Evolutionary conservation across 345 rosid species (phyloP).

Genomic region (Chamaenerion angustifolium): DNA sequence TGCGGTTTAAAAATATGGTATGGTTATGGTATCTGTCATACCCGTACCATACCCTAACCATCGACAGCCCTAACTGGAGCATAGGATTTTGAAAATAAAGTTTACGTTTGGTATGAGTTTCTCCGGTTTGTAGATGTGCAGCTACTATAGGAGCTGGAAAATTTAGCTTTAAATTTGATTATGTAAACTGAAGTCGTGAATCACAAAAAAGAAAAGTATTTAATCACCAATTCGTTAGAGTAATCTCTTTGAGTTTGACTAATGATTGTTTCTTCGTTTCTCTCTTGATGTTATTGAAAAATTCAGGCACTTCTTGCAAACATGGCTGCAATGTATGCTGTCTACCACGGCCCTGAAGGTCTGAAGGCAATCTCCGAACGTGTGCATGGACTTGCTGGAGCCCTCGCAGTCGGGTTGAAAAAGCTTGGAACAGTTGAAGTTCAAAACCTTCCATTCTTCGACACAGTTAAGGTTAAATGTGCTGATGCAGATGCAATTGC

Average conservation of each 20-base stretch:
- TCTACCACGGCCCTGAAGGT: conserved; percentile 96
- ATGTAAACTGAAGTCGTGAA: not conserved
- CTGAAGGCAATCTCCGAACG: conserved; percentile 68
- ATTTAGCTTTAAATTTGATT: not conserved
- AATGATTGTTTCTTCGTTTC: not conserved
- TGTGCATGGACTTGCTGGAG: conserved; percentile 93
- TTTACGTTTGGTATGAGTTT: too few species aligned
- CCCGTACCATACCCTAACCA: too few species aligned
- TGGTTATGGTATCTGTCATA: too few species aligned
- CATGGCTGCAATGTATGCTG: conserved; percentile 97
- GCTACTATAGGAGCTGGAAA: not conserved
- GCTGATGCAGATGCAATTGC: conserved; percentile 73
- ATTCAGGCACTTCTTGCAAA: conserved; percentile 90
- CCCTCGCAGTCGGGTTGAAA: conserved; percentile 69
- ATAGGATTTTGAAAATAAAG: too few species aligned
- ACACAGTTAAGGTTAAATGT: conserved; percentile 81
- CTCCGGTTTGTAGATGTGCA: too few species aligned
- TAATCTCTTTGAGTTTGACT: not conserved
- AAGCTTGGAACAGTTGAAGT: conserved; percentile 82
- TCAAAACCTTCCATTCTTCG: conserved; percentile 78
- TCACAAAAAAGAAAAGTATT: not conserved
- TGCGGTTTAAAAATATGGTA: too few species aligned
- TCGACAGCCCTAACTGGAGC: too few species aligned
- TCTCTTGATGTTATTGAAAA: conserved; percentile 12
- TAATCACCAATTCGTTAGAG: not conserved